These are phyloP conservation scores for Tetramitus jugosus DNA, from an alignment of 208 protist species.

Conservation along the genomic window DNA sequence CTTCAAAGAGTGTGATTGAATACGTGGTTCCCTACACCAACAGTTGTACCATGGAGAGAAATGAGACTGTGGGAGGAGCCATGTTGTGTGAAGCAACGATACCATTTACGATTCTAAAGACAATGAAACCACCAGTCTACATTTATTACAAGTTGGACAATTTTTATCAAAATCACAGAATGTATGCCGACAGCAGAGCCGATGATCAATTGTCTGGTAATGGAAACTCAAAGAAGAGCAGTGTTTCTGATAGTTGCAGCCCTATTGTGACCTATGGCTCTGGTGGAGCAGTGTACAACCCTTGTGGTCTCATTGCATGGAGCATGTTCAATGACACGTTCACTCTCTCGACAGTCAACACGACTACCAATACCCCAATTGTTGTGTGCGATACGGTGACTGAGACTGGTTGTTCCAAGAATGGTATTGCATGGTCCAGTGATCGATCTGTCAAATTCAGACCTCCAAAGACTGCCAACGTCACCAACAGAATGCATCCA, in stretches of 20 bases:
- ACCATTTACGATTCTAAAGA: conserved; percentile 35
- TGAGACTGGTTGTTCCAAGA: conserved; percentile 58
- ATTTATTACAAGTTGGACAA: conserved; percentile 93
- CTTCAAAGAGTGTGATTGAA: conserved; percentile 59
- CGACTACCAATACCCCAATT: background rate
- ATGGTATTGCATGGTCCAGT: conserved; percentile 82
- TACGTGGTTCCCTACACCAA: too few species aligned
- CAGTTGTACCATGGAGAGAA: background rate
- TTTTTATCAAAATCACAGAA: conserved; percentile 96
- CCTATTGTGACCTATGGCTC: background rate
- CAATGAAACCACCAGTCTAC: conserved; percentile 78
- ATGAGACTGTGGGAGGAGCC: conserved; percentile 56
- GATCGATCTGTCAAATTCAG: conserved; percentile 76
- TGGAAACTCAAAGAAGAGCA: background rate
- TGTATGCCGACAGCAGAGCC: conserved; percentile 68
- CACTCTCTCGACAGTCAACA: background rate
- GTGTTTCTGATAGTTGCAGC: background rate
- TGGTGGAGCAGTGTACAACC: conserved; percentile 64
- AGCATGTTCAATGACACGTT: conserved; percentile 90
- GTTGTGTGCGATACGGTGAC: background rate
- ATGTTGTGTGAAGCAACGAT: background rate
- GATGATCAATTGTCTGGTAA: conserved; percentile 60
- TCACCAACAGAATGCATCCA: conserved; percentile 44
- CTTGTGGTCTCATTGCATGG: conserved; percentile 91
- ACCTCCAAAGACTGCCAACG: conserved; percentile 35